Evolutionary conservation across 2,329 filamentous ascomycete genomes (phyloP), one percentile per base, ranked within the genome.

Genomic region (Scytalidium sp.): DNA sequence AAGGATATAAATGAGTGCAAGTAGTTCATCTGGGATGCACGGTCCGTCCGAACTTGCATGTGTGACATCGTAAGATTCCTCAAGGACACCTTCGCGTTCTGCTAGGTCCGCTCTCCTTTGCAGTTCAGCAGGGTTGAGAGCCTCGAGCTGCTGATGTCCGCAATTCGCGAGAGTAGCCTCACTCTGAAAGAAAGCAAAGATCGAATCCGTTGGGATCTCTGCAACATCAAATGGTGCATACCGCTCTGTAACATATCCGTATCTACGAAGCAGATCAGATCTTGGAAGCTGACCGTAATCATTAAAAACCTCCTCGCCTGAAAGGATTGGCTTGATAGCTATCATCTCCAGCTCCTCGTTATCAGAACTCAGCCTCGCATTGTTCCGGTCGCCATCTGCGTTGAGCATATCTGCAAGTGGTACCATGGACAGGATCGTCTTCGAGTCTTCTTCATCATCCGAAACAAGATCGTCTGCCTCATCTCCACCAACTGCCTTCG

Each of bases 381-480:
- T 88, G 60, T 86, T 86, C 43, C 73, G 71, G 54, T 85, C 78
- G 5, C 80, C 84, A 64, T 88, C 82, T 3, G 84, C 84, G 59
- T 88, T 88, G 19, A 88, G 74, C 68, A 88, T 78, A 64, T 88
- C 85, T n/a, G 84, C 85, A 50, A 88, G 65, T 2, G 85, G 85
- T 1, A 88, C 79, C 82, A 88, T 85, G 41, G 81, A 84, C 58
- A 87, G 85, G 36, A 63, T 56, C 1, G 62, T 62, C 29, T 70
- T 62, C 27, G 72, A 71, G 20, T 75, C 73, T 19, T 73, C 69
- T 10, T 74, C 74, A 55, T 78, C 72, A 13, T 73, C 74, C 15
- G 61, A 64, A 53, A 75, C 60, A 45, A 75, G 71, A 3, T 73
- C 71, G 32, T 73, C 71, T 47, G 74, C 69, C 7, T 68, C 69